Evolutionary conservation across 1,284 basidiomycete species (phyloP), one percentile per base, ranked within the genome.

Genomic region (Fomitopsis betulina): DNA sequence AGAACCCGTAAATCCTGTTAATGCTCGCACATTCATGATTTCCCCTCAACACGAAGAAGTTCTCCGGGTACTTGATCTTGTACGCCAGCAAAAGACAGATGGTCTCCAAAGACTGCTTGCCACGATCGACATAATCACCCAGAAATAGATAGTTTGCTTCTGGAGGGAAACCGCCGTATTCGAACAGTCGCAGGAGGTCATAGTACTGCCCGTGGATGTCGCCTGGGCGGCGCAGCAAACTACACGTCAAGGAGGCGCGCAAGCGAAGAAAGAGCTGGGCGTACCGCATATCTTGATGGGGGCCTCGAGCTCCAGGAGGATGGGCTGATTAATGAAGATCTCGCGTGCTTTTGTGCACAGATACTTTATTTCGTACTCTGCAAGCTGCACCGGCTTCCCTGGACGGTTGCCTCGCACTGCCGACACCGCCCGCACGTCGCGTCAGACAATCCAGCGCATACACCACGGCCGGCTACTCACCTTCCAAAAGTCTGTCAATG

Each of bases 11-110:
- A 76, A 96, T 95, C 73, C 94, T 84, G 78, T 96, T 96, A 76
- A 96, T 95, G 73, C 88, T 93, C 63, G 94, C 94, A 72, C 93
- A 95, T 75, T 96, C 94, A 74, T 96, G 94, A 78, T 96, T 96
- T 68, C 94, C 94, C 67, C 94, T 84, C 62, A 96, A 82, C 71
- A 96, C 93, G 79, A 96, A 96, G 76, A 96, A 96, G 80, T 96
- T 96, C 84, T 96, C 94, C 56, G 94, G 94, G 79, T 96, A 96
- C 83, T 96, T 96, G 85, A 96, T 96, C 85, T 95, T 95, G 87
- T 95, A 95, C 54, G 92, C 91, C 63, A 95, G 85, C 59, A 95
- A 82, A 35, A 91, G 82, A 68, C 93, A 95, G 73, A 96, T 96
- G 25, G 94, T 96, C 78, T 96, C 94, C 65, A 96, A 84, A 54